phyloP scores from a whole-genome alignment of 495 filamentous ascomycete species.

The Barbatosphaeria neglecta region DNA sequence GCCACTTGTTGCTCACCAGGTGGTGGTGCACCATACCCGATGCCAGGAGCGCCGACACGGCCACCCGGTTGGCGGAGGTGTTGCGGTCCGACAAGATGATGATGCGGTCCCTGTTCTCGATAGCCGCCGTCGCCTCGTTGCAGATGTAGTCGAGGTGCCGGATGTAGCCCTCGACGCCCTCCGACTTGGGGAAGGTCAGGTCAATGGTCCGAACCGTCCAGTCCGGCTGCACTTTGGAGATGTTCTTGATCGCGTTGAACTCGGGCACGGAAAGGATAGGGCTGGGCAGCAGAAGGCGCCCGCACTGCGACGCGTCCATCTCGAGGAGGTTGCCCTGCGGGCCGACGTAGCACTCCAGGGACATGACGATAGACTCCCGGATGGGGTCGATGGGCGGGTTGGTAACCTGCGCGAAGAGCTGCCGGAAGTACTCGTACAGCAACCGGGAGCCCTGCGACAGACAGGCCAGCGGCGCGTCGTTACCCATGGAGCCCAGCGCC shows the following conservation, averaged over 20 bases:
- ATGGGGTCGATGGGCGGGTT: constrained; percentile 99
- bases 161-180: constrained; percentile 78
- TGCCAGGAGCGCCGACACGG: constrained; percentile 81
- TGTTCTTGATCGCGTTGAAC: constrained; percentile 80
- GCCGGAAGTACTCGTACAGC: constrained; percentile 95
- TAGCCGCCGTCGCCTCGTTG: constrained; percentile 70
- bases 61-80: constrained; percentile 69
- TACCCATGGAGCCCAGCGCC: constrained; percentile 98
- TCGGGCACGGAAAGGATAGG: constrained; percentile 86
- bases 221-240: constrained; percentile 58
- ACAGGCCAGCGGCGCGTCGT: constrained; percentile 91
- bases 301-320: constrained; percentile 86
- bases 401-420: constrained; percentile 98
- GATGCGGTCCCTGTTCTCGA: constrained; percentile 75
- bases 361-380: constrained; percentile 98
- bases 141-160: constrained; percentile 85
- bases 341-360: constrained; percentile 91
- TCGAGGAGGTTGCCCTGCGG: constrained; percentile 95
- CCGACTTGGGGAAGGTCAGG: constrained; percentile 84
- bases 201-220: constrained; percentile 96
- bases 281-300: constrained; percentile 74
- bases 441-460: constrained; percentile 81
- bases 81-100: constrained; percentile 87
- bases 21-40: constrained; percentile 96
- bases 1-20: constrained; percentile 93